Conservation (phyloP, 345 rosid genomes). For the Litchi chinensis region DNA sequence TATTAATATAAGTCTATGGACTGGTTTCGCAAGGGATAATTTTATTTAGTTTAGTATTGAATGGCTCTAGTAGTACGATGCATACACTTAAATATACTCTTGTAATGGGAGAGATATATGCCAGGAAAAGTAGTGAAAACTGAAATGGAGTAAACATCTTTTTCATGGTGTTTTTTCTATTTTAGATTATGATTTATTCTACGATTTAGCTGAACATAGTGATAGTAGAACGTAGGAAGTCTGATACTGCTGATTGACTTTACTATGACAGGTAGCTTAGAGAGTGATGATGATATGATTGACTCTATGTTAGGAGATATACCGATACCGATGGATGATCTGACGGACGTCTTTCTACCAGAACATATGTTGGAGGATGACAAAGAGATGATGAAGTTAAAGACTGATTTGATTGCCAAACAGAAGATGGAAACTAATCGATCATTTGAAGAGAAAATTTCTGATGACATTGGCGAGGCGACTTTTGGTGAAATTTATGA, state of each 20-base stretch:
- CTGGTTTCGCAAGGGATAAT: neutral
- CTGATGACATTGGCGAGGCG: neutral
- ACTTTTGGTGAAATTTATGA: too few relatives aligned
- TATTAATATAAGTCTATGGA: too few relatives aligned
- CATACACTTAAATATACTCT: too few relatives aligned
- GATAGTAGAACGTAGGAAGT: neutral
- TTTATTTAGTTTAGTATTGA: too few relatives aligned
- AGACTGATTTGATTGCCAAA: neutral
- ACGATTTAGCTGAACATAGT: constrained; percentile 10
- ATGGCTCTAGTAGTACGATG: too few relatives aligned
- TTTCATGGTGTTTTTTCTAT: neutral
- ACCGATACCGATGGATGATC: too few relatives aligned
- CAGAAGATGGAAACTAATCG: constrained; percentile 1
- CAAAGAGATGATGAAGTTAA: neutral
- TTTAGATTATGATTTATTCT: neutral
- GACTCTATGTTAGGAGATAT: too few relatives aligned
- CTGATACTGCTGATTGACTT: too few relatives aligned
- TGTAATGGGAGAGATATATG: too few relatives aligned
- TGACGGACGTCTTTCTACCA: neutral
- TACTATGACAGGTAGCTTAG: too few relatives aligned
- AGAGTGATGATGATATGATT: too few relatives aligned
- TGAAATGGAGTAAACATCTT: neutral
- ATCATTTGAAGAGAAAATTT: constrained; percentile 16
- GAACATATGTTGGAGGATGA: constrained; percentile 1
- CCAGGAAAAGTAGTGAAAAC: too few relatives aligned